These are phyloP conservation scores for Diaporthe sp. DNA, from an alignment of 2,329 filamentous ascomycete genomes.

Conservation along the genomic window DNA sequence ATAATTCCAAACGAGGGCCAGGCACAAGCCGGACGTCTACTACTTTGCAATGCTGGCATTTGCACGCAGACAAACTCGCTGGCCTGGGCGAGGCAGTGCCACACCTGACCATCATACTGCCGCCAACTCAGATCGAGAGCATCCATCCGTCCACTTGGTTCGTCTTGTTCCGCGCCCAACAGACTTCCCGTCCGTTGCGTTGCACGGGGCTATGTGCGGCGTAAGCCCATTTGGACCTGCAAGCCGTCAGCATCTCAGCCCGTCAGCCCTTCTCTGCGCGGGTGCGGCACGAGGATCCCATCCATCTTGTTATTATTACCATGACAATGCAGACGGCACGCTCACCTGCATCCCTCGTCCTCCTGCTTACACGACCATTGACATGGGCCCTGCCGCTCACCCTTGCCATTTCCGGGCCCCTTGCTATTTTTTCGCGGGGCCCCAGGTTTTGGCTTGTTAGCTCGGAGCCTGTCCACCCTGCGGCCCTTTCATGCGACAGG, in stretches of 20 bases:
- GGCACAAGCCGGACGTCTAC: not conserved
- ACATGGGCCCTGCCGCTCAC: slow-evolving; percentile 2
- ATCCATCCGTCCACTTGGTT: not conserved
- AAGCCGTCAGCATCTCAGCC: slow-evolving; percentile 26
- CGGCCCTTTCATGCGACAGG: not conserved
- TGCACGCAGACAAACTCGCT: not conserved
- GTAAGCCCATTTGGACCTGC: slow-evolving; percentile 2
- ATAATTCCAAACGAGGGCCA: slow-evolving; percentile 6
- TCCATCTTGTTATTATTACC: not conserved
- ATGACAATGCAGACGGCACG: slow-evolving; percentile 7
- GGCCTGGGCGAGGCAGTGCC: not conserved
- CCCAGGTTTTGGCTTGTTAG: slow-evolving; percentile 28
- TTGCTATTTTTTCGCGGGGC: slow-evolving; percentile 15
- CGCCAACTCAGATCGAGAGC: not conserved
- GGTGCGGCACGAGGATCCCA: slow-evolving; percentile 7
- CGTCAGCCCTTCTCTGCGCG: slow-evolving; percentile 15
- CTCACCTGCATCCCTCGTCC: slow-evolving; percentile 23
- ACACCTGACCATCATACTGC: not conserved
- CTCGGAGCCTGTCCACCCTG: not conserved
- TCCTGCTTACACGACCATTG: slow-evolving; percentile 12
- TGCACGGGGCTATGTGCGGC: slow-evolving; percentile 18
- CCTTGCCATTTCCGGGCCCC: not conserved
- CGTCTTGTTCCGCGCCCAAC: not conserved
- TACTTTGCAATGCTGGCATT: not conserved
- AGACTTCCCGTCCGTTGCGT: not conserved